These are phyloP conservation scores for Rhodosporidiobolus odoratus DNA, from an alignment of 768 basidiomycete genomes.

Conservation along the genomic window DNA sequence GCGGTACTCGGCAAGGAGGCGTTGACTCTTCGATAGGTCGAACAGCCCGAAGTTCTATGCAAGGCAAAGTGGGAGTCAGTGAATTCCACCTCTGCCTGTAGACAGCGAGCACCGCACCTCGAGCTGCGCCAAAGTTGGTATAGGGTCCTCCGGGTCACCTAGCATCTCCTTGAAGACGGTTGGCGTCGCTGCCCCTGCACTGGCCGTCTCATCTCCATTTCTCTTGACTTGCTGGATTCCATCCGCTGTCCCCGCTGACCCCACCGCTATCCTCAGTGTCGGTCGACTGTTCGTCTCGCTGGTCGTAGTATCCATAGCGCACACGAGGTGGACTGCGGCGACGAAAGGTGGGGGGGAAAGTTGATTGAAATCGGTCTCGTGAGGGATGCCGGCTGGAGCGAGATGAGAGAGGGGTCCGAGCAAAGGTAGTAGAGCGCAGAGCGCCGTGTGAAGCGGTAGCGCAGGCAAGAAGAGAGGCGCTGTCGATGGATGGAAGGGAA, in stretches of 20 bases:
- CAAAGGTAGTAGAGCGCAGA: too few relatives aligned
- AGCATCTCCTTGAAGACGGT: slow-evolving; percentile 4
- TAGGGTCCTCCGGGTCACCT: background rate
- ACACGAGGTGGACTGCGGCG: too few relatives aligned
- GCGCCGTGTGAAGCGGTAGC: too few relatives aligned
- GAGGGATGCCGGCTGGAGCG: too few relatives aligned
- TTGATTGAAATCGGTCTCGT: too few relatives aligned
- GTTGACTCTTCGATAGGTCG: background rate
- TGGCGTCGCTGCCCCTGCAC: background rate
- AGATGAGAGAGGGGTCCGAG: too few relatives aligned
- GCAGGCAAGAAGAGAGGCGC: too few relatives aligned
- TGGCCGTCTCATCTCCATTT: background rate
- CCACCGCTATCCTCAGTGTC: too few relatives aligned
- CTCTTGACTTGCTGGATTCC: background rate
- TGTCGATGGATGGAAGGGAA: too few relatives aligned
- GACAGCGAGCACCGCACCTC: background rate
- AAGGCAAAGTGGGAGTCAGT: background rate
- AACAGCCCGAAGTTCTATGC: slow-evolving; percentile 23
- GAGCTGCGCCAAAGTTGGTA: slow-evolving; percentile 7
- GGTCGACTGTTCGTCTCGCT: too few relatives aligned
- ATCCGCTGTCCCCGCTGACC: background rate
- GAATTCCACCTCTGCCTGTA: background rate
- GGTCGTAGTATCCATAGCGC: too few relatives aligned
- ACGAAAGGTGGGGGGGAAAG: too few relatives aligned
- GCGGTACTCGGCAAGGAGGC: slow-evolving; percentile 21